Percentiles rank a stretch among this genome's conserved stretches.
Conservation (phyloP, 2,329 filamentous ascomycete species). For the Niveomyces coronatus region DNA sequence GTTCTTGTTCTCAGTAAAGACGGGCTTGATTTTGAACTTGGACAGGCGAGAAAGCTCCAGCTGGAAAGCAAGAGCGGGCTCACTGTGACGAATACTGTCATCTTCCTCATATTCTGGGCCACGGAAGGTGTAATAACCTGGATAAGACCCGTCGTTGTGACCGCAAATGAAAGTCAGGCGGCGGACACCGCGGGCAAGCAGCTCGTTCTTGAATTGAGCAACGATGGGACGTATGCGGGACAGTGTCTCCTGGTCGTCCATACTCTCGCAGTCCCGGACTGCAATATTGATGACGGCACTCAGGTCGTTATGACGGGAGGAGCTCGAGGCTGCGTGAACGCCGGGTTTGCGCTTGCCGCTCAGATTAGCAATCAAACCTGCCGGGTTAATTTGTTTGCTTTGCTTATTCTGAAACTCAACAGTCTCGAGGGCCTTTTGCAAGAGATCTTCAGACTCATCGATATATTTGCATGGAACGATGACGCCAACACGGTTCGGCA, state of each 20-base stretch:
- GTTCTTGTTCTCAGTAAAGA: constrained; percentile 98
- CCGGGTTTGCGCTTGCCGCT: constrained; percentile 57
- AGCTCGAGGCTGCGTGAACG: neutral
- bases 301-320: constrained; percentile 54
- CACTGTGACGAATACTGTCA: constrained; percentile 90
- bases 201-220: constrained; percentile 71
- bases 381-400: constrained; percentile 42
- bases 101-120: constrained; percentile 85
- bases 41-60: constrained; percentile 87
- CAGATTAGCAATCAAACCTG: constrained; percentile 60
- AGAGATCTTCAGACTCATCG: constrained; percentile 83
- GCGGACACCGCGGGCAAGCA: constrained; percentile 71
- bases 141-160: constrained; percentile 86
- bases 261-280: constrained; percentile 75
- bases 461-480: constrained; percentile 89
- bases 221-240: constrained; percentile 66
- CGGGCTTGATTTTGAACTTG: constrained; percentile 96
- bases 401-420: constrained; percentile 54
- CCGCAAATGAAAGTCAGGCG: constrained; percentile 95
- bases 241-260: constrained; percentile 72
- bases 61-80: constrained; percentile 96
- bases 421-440: constrained; percentile 73
- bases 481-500: constrained; percentile 82
- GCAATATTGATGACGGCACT: constrained; percentile 90
- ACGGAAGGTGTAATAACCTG: constrained; percentile 97